Evolutionary conservation across 192 early-diverging fungal species (phyloP).

Genomic region (Chytriomyces sp.): DNA sequence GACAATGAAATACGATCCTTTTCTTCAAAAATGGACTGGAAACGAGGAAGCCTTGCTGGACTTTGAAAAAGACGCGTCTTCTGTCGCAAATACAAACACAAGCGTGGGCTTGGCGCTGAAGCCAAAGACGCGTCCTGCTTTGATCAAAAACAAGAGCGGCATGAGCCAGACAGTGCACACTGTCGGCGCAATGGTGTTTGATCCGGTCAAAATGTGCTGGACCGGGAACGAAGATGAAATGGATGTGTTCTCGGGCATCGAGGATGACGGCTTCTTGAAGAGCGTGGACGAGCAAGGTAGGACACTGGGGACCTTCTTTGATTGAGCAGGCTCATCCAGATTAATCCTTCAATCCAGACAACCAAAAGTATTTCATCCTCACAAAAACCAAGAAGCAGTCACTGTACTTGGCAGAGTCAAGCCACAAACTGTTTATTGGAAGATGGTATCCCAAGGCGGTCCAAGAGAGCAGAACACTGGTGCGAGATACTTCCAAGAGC

Average conservation of each 20-base stretch:
- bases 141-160: conserved; percentile 45
- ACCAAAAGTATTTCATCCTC: conserved; percentile 40
- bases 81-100: background rate
- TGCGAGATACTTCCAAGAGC: conserved; percentile 53
- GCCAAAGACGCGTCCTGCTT: conserved; percentile 32
- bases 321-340: background rate
- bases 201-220: conserved; percentile 59
- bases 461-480: conserved; percentile 38
- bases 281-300: conserved; percentile 20
- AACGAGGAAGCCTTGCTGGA: conserved; percentile 53
- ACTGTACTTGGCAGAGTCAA: conserved; percentile 48
- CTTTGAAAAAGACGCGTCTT: conserved; percentile 42
- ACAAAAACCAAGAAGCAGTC: conserved; percentile 39
- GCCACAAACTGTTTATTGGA: conserved; percentile 60
- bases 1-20: conserved; percentile 57
- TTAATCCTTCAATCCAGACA: conserved; percentile 12
- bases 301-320: background rate
- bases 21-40: conserved; percentile 56
- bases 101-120: background rate
- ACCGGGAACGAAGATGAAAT: conserved; percentile 56
- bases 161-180: conserved; percentile 29
- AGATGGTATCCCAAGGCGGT: conserved; percentile 60
- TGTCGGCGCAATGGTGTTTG: conserved; percentile 55
- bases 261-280: conserved; percentile 31
- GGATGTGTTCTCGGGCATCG: conserved; percentile 52